Evolutionary conservation across 2,329 filamentous ascomycete species (phyloP), one percentile per base, ranked within the genome.

Genomic region (Colletotrichum theobromicola): DNA sequence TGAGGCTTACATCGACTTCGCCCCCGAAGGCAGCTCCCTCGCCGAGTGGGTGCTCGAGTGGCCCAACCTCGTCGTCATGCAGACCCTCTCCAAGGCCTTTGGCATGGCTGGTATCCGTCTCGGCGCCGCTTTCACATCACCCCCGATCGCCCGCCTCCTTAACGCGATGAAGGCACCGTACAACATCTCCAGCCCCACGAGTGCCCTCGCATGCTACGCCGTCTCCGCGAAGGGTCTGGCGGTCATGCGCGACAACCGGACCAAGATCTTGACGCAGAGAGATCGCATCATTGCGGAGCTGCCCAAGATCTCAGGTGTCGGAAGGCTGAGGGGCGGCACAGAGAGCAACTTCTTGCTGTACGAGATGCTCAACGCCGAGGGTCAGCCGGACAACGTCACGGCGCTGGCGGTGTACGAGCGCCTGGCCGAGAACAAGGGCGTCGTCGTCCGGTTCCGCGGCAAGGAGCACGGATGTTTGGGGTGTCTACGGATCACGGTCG

Each of bases 51-150:
- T 98, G 2, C 88, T 90, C 42, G 95, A 98, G 80, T 97, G 94
- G 91, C 96, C 96, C 65, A 99, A 99, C 84, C 88, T 99, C 30
- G 95, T 98, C 21, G 96, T 99, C 72, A 95, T 98, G 94, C 97
- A 99, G 88, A 99, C 97, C 2, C 89, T 98, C n/a, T 98, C 94
- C 80, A 99, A 99, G 84, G 97, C 95, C 0, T 99, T 99, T 81
- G 97, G 97, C 32, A 90, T 99, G 81, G 97, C 97, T 5, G 97
- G 96, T 65, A 98, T 99, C 81, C 90, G 97, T 18, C 89, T 99
- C 2, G 97, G 97, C 61, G 94, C 93, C 9, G 95, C 95, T 1
- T 99, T 98, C 82, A 90, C 94, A 7, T 90, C 92, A 12, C 88
- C 92, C 0, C 89, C 92, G 7, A 93, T 99, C 76, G 95, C 96